A percentile compares a stretch with the other conserved stretches of the same genome.
These are phyloP conservation scores for Dinochytrium kinnereticum DNA, from an alignment of 371 early-diverging fungal genomes.

Conservation along the genomic window DNA sequence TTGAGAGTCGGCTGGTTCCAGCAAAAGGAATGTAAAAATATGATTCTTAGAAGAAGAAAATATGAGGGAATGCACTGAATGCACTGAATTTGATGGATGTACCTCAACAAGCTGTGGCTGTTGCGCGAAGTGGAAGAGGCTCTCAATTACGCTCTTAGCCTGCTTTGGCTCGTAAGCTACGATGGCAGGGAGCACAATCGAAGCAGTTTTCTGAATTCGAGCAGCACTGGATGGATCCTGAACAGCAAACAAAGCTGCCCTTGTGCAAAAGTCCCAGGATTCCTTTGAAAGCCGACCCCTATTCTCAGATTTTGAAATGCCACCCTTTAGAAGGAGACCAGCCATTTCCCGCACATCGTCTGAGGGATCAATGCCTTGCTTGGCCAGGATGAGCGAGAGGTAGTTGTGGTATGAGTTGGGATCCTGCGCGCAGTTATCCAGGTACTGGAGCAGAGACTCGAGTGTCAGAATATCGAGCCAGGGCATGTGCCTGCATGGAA, in stretches of 20 bases:
- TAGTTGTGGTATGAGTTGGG: conserved; percentile 87
- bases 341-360: conserved; percentile 78
- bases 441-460: conserved; percentile 1
- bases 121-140: conserved; percentile 77
- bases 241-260: conserved; percentile 52
- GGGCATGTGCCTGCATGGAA: not conserved
- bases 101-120: conserved; percentile 74
- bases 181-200: conserved; percentile 86
- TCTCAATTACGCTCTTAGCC: conserved; percentile 84
- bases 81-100: conserved; percentile 30
- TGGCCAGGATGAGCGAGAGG: conserved; percentile 81
- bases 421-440: conserved; percentile 68
- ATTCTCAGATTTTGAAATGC: conserved; percentile 51
- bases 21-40: not conserved
- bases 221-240: conserved; percentile 44
- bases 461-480: not conserved
- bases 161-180: conserved; percentile 59
- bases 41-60: not conserved
- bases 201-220: conserved; percentile 72
- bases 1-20: conserved; percentile 75
- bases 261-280: conserved; percentile 49
- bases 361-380: conserved; percentile 63
- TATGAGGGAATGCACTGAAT: no score
- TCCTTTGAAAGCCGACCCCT: conserved; percentile 26
- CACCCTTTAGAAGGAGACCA: conserved; percentile 89